Evolutionary conservation across 1,284 basidiomycete genomes (phyloP), one percentile per base, ranked within the genome.

Genomic region (Phellopilus nigrolimitatus): DNA sequence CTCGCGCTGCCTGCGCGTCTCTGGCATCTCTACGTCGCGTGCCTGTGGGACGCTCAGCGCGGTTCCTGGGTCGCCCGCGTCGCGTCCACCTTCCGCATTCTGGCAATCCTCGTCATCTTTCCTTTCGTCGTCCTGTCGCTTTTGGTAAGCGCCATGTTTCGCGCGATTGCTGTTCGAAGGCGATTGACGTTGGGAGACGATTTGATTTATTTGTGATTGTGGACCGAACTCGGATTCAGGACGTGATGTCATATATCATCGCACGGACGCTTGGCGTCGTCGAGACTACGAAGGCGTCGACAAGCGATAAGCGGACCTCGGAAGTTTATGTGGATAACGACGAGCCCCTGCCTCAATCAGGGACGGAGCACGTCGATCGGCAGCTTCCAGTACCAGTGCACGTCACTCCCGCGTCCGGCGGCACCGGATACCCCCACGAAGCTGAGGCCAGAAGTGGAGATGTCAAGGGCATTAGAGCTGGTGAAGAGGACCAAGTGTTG

Each of bases 211-310:
- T n/a, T n/a, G n/a, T n/a, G n/a, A n/a, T n/a, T n/a, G n/a, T n/a
- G n/a, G n/a, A n/a, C n/a, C n/a, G n/a, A n/a, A n/a, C 10, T 17
- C 17, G 30, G 24, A 33, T 30, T 17, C 59, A 90, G 87, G 87
- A 90, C 63, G 79, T 90, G 49, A 72, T 79, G 5, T 85, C 88
- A n/a, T 90, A 90, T 60, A 78, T 80, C 49, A 84, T 90, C 60
- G 88, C 84, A n/a, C 81, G 87, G 53, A 89, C 86, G 4, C 73
- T 90, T 40, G 88, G 87, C 24, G 76, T 88, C 54, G 75, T 85
- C 56, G 84, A 87, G 65, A 75, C 78, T 55, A 78, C 80, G 51
- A 80, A 80, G 62, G 82, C 83, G 0, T 82, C 82, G 19, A 85
- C 83, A 19, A 79, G 73, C 63, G 82, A 82, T 55, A 72, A 70